Evolutionary conservation across 2,329 filamentous ascomycete genomes (phyloP), one percentile per base, ranked within the genome.

Genomic region (Colletotrichum costaricense): DNA sequence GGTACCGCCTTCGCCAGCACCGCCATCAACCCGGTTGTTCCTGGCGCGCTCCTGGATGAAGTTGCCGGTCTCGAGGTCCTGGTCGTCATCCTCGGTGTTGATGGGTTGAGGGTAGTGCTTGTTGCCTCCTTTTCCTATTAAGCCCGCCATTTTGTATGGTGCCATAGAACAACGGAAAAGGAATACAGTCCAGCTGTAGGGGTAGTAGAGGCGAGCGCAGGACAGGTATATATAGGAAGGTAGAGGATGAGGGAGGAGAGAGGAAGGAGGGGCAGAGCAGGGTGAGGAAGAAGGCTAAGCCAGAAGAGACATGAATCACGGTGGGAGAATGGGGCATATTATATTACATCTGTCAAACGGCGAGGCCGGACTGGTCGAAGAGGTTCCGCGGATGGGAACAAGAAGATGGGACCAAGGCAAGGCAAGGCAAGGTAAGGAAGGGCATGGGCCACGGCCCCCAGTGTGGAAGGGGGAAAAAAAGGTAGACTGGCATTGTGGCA

Each of bases 171-270:
- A 58, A 58, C 35, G 63, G 63, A 63, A 69, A 71, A 26, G 62
- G 67, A 62, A 70, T 74, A 74, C 72, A 74, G 72, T 74, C 72
- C 72, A 74, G 72, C 72, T 74, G 72, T 74, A 72, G 59, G 68
- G 72, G 56, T 59, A 74, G 56, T 59, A 22, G 59, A 63, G 63
- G 65, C 63, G 28, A 49, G 46, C 68, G 69, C 69, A 63, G 62
- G 67, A 71, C 67, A 67, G 63, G 63, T 57, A 59, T 67, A 68
- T 67, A 64, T 58, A 60, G 24, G 54, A 72, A 60, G 60, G 38
- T 42, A 35, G 67, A 67, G 57, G 38, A 24, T 28, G 69, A 63
- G 69, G 59, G 63, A 70, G 66, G 67, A 70, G 49, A 26, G 70
- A 69, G 58, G 35, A 59, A 26, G 63, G 62, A 67, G 60, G 67